Evolutionary conservation across 257 asterid species (phyloP).

Genomic region (Nicotiana noctiflora): DNA sequence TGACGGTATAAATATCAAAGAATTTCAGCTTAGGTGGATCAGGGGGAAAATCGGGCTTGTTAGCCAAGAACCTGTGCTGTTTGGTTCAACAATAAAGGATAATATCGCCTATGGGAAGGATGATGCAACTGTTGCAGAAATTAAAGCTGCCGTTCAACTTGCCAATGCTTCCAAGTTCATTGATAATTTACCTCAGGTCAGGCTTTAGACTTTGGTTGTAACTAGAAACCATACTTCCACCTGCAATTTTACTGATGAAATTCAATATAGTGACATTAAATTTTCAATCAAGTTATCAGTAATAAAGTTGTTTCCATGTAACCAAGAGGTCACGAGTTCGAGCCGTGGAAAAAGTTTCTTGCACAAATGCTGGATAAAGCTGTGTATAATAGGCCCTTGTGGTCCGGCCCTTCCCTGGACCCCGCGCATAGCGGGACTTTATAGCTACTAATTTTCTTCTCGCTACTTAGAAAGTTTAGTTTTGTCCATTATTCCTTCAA

Average conservation of each 20-base stretch:
- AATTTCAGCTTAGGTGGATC: constrained; percentile 45
- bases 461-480: constrained; percentile 25
- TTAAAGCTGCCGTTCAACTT: constrained; percentile 48
- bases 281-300: not conserved
- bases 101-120: constrained; percentile 73
- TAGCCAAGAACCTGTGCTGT: constrained; percentile 52
- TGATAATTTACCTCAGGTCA: constrained; percentile 70
- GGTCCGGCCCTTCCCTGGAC: too few relatives aligned
- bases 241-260: too few relatives aligned
- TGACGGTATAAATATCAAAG: constrained; percentile 42
- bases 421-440: too few relatives aligned
- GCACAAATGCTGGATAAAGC: too few relatives aligned
- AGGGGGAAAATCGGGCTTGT: constrained; percentile 48
- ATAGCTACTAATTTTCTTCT: not conserved
- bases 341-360: too few relatives aligned
- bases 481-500: constrained; percentile 10
- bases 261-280: too few relatives aligned
- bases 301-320: too few relatives aligned
- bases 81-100: constrained; percentile 35
- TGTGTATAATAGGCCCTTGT: too few relatives aligned
- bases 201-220: not conserved
- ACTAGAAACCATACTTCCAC: too few relatives aligned
- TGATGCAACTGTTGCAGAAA: constrained; percentile 60
- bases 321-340: too few relatives aligned
- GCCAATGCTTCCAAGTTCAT: constrained; percentile 79